phyloP scores from a whole-genome alignment of 1,139 yeast genomes.

The Saccharomycopsis crataegensis region DNA sequence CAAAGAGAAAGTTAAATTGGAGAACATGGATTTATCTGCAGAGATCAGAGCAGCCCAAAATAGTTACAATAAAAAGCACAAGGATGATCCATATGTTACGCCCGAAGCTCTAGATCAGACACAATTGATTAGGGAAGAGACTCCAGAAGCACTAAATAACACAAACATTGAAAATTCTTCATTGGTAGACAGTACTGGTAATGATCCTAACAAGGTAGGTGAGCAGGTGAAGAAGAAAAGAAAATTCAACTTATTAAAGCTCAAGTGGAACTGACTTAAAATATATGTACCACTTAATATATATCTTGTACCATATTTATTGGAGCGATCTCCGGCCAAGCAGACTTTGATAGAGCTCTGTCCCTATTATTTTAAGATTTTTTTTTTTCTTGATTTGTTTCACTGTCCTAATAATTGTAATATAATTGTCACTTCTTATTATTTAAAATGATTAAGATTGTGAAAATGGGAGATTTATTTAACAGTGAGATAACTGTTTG shows the following conservation, averaged over 20 bases:
- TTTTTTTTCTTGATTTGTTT: no score
- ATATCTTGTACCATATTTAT: no score
- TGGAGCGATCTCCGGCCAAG: no score
- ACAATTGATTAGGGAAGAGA: not conserved
- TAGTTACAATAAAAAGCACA: not conserved
- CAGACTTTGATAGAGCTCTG: no score
- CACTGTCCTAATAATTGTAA: no score
- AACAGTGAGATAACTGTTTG: no score
- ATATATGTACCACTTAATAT: no score
- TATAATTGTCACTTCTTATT: no score
- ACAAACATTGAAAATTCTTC: not conserved
- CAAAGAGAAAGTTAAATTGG: conserved; percentile 13
- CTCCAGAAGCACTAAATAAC: not conserved
- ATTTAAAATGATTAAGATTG: no score
- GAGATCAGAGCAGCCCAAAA: conserved; percentile 12
- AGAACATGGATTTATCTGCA: conserved; percentile 12
- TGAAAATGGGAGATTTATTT: no score
- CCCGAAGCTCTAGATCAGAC: not conserved
- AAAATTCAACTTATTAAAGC: not conserved
- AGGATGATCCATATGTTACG: not conserved
- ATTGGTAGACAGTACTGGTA: not conserved
- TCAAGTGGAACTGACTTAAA: not conserved
- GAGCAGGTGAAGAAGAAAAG: not conserved
- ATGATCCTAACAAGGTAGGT: not conserved
- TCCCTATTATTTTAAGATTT: no score